Percentiles rank a stretch among this genome's conserved stretches.
Conservation (phyloP, 345 rosid genomes). For the Eutrema yunnanense region DNA sequence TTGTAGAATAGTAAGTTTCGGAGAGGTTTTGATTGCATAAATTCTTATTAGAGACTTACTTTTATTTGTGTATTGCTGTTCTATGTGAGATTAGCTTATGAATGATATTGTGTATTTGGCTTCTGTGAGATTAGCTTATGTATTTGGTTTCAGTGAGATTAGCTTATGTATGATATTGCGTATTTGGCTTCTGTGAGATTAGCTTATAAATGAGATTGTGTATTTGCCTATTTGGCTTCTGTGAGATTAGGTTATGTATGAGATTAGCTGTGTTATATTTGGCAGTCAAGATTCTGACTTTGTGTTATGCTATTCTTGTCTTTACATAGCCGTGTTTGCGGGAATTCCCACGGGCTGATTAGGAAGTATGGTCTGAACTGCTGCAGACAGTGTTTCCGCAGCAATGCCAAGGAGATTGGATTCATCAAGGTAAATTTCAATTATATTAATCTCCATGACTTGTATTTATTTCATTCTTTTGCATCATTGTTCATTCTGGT, state of each 20-base stretch:
- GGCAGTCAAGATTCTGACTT: neutral
- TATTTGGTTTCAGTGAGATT: too few species aligned
- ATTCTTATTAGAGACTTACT: neutral
- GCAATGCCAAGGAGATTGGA: slow-evolving; percentile 41
- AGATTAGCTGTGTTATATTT: neutral
- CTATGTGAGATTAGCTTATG: neutral
- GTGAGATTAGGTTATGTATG: neutral
- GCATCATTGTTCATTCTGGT: neutral
- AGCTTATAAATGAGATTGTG: neutral
- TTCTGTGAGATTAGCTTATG: too few species aligned
- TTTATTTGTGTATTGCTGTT: neutral
- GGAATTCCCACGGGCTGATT: slow-evolving; percentile 37
- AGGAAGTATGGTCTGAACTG: slow-evolving; percentile 39
- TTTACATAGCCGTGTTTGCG: slow-evolving; percentile 18
- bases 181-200: neutral
- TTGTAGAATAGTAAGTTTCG: neutral
- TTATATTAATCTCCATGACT: neutral
- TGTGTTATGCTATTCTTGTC: neutral
- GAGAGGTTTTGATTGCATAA: neutral
- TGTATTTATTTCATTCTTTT: neutral
- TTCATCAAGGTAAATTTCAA: slow-evolving; percentile 43
- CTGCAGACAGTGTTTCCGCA: slow-evolving; percentile 29
- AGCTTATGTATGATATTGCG: neutral
- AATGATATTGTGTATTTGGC: too few species aligned
- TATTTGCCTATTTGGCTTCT: neutral